Evolutionary conservation across 2,329 filamentous ascomycete genomes (phyloP), one percentile per base, ranked within the genome.

Genomic region (Colletotrichum theobromicola): DNA sequence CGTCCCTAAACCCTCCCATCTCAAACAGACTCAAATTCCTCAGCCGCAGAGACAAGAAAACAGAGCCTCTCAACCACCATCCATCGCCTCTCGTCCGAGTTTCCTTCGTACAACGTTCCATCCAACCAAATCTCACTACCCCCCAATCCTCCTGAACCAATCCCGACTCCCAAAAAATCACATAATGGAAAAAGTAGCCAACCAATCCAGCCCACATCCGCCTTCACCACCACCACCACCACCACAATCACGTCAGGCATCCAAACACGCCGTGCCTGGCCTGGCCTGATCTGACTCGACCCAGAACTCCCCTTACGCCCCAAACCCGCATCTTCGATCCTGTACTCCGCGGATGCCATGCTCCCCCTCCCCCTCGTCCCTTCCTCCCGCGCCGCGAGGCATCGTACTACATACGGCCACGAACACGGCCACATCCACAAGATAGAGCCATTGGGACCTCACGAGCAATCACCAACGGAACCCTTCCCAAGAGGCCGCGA

Each of bases 321-420:
- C 64, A n/a, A 57, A n/a, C 70, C 70, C 67, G 55, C 70, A 62
- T 72, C 35, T 68, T 32, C 70, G 70, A 72, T 57, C 57, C 70
- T 72, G 70, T 72, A 68, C 70, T 61, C 70, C 24, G 55, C 64
- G 64, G 55, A 30, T 32, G 28, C 1, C n/a, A n/a, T n/a, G n/a
- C n/a, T n/a, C n/a, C 24, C 53, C 21, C 55, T 37, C 26, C 50
- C 12, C 21, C 21, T 28, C 12, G 28, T 30, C 5, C 26, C 1
- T 60, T 7, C 0, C 57, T 32, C 21, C 15, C 50, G n/a, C 24
- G 46, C n/a, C 13, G 57, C 12, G 50, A 55, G 50, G 24, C 34
- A 32, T 8, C 15, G 4, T 10, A 32, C 7, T 12, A 15, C 4
- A 7, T 10, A 2, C 30, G 57, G 57, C 32, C 18, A 28, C 28